phyloP scores from a whole-genome alignment of 208 protist genomes.

The Polymyxa betae region DNA sequence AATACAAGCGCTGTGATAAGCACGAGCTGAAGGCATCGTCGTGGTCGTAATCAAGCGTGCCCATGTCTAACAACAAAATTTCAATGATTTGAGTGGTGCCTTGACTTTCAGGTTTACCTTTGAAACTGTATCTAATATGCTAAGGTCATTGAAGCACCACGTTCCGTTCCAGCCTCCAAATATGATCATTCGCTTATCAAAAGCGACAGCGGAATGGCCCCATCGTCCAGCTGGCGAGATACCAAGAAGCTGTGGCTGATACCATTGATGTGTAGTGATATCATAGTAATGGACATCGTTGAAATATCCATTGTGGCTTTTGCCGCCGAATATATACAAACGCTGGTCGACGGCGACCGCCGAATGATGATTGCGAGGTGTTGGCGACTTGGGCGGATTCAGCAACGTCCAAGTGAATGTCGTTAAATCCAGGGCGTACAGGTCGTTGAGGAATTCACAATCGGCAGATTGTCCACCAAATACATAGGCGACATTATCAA shows the following conservation, averaged over 20 bases:
- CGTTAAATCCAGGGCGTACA: not conserved
- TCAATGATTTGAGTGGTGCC: not conserved
- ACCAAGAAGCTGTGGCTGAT: slow-evolving; percentile 33
- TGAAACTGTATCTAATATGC: not conserved
- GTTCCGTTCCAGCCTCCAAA: slow-evolving; percentile 41
- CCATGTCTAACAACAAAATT: slow-evolving; percentile 7
- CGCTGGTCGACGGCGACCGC: not conserved
- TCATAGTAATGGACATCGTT: slow-evolving; percentile 53
- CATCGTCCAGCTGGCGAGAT: slow-evolving; percentile 27
- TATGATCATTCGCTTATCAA: slow-evolving; percentile 21
- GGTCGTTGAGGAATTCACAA: slow-evolving; percentile 42
- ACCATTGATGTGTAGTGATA: slow-evolving; percentile 29
- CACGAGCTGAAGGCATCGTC: not conserved
- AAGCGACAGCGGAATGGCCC: slow-evolving; percentile 12
- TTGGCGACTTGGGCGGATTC: slow-evolving; percentile 30
- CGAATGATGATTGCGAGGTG: slow-evolving; percentile 40
- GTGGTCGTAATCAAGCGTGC: slow-evolving; percentile 1
- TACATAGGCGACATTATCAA: slow-evolving; percentile 46
- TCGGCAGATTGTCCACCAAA: slow-evolving; percentile 42
- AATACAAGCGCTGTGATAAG: slow-evolving; percentile 34
- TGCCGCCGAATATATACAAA: slow-evolving; percentile 27
- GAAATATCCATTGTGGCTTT: slow-evolving; percentile 52
- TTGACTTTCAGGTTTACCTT: not conserved
- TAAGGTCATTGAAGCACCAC: slow-evolving; percentile 44
- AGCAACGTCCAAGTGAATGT: slow-evolving; percentile 28